phyloP scores from a whole-genome alignment of 192 early-diverging fungal species.

The Spizellomyces sp. region DNA sequence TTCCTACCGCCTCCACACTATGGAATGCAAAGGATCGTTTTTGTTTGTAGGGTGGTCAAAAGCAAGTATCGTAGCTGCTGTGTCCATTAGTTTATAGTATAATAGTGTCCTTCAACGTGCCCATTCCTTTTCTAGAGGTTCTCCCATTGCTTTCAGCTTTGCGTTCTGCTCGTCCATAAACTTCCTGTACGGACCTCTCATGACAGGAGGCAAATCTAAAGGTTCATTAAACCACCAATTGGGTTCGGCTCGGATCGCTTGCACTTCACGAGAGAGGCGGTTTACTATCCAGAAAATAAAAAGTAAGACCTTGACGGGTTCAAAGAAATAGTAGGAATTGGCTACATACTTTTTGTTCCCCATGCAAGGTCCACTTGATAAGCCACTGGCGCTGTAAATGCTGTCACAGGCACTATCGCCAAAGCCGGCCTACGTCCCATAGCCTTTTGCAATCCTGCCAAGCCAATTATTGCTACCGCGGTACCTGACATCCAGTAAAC shows the following conservation, averaged over 20 bases:
- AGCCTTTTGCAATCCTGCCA: too few relatives aligned
- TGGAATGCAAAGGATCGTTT: too few relatives aligned
- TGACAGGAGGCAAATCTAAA: background rate
- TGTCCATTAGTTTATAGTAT: too few relatives aligned
- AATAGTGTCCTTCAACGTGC: too few relatives aligned
- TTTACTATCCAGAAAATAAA: background rate
- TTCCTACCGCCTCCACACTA: too few relatives aligned
- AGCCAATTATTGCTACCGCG: background rate
- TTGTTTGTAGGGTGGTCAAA: too few relatives aligned
- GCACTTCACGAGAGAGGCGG: background rate
- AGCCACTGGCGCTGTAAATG: background rate
- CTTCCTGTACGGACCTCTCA: background rate
- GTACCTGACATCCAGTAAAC: background rate
- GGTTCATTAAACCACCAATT: background rate
- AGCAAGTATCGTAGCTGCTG: too few relatives aligned
- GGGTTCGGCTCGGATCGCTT: background rate
- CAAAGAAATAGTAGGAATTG: too few relatives aligned
- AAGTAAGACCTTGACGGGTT: too few relatives aligned
- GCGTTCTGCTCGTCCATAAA: background rate
- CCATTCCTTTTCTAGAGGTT: too few relatives aligned
- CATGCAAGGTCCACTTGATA: slow-evolving; percentile 2
- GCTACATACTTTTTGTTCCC: background rate
- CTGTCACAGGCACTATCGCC: background rate
- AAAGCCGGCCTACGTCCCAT: background rate
- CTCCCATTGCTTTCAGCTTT: background rate